Conservation (phyloP, 768 basidiomycete genomes). For the Pleurotus cornucopiae region DNA sequence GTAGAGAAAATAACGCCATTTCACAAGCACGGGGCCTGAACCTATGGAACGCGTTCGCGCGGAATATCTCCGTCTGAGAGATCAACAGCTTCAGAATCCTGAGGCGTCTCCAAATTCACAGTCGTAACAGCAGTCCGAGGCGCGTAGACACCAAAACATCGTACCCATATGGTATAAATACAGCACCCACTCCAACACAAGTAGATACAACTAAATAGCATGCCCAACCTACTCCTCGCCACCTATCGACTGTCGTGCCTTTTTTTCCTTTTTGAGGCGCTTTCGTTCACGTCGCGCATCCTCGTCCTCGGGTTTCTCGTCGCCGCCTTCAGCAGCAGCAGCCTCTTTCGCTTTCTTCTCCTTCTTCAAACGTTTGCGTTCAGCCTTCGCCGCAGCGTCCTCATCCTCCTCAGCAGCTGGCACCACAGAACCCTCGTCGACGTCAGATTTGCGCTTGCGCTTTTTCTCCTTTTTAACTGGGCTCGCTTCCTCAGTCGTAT, state of each 20-base stretch:
- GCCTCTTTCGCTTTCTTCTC: conserved; percentile 55
- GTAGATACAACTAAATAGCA: background rate
- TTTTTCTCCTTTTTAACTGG: conserved; percentile 71
- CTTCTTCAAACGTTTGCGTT: conserved; percentile 59
- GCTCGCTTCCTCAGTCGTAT: conserved; percentile 22
- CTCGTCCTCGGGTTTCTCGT: conserved; percentile 37
- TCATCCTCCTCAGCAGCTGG: conserved; percentile 27
- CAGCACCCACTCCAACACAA: conserved; percentile 3
- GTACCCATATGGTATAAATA: conserved; percentile 4
- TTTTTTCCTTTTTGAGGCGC: conserved; percentile 67
- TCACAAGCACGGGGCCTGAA: conserved; percentile 62
- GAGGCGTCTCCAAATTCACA: no score
- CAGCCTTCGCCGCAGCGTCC: conserved; percentile 46
- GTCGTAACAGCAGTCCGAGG: background rate
- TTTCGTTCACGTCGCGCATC: conserved; percentile 62
- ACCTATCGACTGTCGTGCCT: conserved; percentile 38
- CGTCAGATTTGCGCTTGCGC: conserved; percentile 75
- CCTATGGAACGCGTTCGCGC: conserved; percentile 68
- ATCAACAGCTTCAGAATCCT: conserved; percentile 21
- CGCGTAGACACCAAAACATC: background rate
- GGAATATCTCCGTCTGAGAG: conserved; percentile 70
- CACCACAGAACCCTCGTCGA: conserved; percentile 35
- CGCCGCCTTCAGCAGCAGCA: conserved; percentile 37
- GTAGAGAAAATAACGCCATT: background rate
- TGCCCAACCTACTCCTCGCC: conserved; percentile 18